Evolutionary conservation across 140 eudicot species (phyloP).

Genomic region (Flaveria floridana): DNA sequence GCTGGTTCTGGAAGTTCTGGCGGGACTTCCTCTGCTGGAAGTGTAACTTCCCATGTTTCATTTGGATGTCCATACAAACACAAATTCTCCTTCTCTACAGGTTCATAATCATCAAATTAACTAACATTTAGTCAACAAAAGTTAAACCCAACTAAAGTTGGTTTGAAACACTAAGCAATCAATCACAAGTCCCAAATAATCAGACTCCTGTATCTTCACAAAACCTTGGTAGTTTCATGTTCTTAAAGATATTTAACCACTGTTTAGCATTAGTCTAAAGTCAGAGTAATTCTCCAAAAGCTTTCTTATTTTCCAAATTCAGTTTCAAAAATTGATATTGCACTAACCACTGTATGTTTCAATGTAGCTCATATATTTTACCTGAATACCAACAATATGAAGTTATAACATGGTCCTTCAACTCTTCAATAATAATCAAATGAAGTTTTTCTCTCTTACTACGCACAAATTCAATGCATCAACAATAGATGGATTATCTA

Average conservation of each 20-base stretch:
- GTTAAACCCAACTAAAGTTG: not conserved
- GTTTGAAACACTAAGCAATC: not conserved
- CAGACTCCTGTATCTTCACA: slow-evolving; percentile 6
- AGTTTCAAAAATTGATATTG: not conserved
- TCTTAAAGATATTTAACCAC: not conserved
- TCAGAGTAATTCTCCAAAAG: not conserved
- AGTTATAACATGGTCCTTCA: not conserved
- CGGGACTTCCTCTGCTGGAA: slow-evolving; percentile 97
- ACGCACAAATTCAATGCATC: slow-evolving; percentile 18
- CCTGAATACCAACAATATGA: not conserved
- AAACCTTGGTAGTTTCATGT: not conserved
- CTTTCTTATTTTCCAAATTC: not conserved
- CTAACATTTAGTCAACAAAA: not conserved
- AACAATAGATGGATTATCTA: not conserved
- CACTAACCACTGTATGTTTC: not conserved
- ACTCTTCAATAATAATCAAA: slow-evolving; percentile 3
- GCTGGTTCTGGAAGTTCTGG: slow-evolving; percentile 98
- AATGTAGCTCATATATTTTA: not conserved
- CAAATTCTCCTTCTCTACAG: slow-evolving; percentile 70
- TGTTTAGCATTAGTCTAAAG: not conserved
- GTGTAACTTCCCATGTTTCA: slow-evolving; percentile 88
- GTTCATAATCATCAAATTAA: slow-evolving; percentile 5
- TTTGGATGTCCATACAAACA: slow-evolving; percentile 78
- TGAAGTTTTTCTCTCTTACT: not conserved
- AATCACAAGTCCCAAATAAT: slow-evolving; percentile 5